A percentile compares a stretch with the other conserved stretches of the same genome.
Conservation (phyloP, 2,329 filamentous ascomycete genomes). For the Alternaria angustiovoidea region DNA sequence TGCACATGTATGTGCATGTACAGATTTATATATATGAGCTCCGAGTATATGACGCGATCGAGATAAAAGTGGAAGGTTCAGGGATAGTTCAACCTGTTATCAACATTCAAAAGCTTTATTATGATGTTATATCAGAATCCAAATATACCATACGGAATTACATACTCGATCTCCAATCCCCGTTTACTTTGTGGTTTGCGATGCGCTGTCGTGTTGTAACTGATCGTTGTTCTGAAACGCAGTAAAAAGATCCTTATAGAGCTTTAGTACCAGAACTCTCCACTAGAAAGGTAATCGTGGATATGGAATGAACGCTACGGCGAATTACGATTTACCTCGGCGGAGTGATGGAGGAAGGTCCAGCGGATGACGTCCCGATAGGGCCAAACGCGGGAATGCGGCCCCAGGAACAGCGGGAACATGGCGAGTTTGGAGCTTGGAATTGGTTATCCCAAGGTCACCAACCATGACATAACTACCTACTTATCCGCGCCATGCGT, state of each 20-base stretch:
- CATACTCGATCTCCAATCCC: neutral
- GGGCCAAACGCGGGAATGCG: conserved; percentile 15
- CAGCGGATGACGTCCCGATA: conserved; percentile 28
- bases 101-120: neutral
- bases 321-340: neutral
- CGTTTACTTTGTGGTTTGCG: neutral
- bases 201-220: neutral
- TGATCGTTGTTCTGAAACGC: neutral
- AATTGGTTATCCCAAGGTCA: conserved; percentile 23
- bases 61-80: neutral
- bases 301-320: neutral
- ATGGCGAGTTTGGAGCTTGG: conserved; percentile 26
- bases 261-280: no score
- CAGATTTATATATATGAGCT: neutral
- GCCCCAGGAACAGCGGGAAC: conserved; percentile 32
- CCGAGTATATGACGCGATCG: neutral
- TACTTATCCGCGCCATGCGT: conserved; percentile 43
- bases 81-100: neutral
- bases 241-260: neutral
- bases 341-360: neutral
- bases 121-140: neutral
- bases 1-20: neutral
- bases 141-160: neutral
- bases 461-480: conserved; percentile 43
- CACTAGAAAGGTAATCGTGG: neutral